A percentile compares a stretch with the other conserved stretches of the same genome.
Evolutionary conservation across 495 filamentous ascomycete genomes (phyloP).

Genomic region (Trichoderma gamsii): DNA sequence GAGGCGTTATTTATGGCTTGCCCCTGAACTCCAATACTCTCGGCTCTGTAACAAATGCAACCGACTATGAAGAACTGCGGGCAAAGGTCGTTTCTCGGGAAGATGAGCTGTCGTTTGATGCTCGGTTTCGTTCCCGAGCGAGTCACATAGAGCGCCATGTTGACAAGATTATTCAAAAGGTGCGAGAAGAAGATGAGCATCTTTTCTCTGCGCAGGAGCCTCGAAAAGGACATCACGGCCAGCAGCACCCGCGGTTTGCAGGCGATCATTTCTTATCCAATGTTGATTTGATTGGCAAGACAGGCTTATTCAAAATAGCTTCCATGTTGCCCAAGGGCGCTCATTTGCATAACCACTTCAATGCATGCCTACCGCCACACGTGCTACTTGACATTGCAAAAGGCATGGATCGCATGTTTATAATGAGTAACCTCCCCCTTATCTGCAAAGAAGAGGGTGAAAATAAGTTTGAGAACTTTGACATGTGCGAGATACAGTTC

Average conservation of each 20-base stretch:
- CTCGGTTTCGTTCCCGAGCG: slow-evolving; percentile 20
- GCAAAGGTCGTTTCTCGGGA: slow-evolving; percentile 15
- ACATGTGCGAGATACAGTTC: slow-evolving; percentile 45
- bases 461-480: slow-evolving; percentile 26
- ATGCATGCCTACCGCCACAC: slow-evolving; percentile 44
- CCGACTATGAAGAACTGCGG: neutral
- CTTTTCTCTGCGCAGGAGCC: slow-evolving; percentile 21
- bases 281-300: slow-evolving; percentile 40
- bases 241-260: slow-evolving; percentile 28
- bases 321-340: slow-evolving; percentile 47
- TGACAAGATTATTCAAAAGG: slow-evolving; percentile 28
- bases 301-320: slow-evolving; percentile 36
- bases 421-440: slow-evolving; percentile 40
- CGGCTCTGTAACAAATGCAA: neutral
- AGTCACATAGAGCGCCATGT: slow-evolving; percentile 23
- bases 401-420: slow-evolving; percentile 46
- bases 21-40: neutral
- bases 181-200: slow-evolving; percentile 29
- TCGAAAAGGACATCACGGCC: slow-evolving; percentile 26
- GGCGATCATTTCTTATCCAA: slow-evolving; percentile 47
- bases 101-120: slow-evolving; percentile 23
- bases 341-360: slow-evolving; percentile 54
- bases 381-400: slow-evolving; percentile 47
- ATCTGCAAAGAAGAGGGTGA: slow-evolving; percentile 12
- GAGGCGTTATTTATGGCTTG: neutral